Evolutionary conservation across 495 filamentous ascomycete species (phyloP).

Genomic region (Penicillium goetzii): DNA sequence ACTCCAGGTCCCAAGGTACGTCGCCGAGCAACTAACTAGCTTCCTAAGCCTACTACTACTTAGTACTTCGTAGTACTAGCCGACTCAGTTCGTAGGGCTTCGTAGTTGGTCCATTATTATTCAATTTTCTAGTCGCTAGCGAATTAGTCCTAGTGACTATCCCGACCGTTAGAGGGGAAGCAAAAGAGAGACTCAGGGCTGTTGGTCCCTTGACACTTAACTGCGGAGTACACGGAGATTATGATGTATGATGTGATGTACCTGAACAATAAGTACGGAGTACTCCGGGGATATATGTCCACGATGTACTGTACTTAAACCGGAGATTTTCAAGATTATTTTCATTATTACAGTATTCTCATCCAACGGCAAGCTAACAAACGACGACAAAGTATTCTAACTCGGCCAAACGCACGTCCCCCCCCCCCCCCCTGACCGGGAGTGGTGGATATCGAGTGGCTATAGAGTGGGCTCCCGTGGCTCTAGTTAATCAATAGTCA

Average conservation of each 20-base stretch:
- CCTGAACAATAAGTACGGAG: no score
- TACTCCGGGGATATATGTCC: no score
- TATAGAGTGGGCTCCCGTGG: slow-evolving; percentile 5
- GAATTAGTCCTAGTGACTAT: not conserved
- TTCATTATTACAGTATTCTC: not conserved
- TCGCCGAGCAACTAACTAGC: not conserved
- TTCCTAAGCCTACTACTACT: not conserved
- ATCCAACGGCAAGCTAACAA: not conserved
- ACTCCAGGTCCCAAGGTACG: not conserved
- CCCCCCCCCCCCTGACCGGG: not conserved
- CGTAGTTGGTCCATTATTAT: not conserved
- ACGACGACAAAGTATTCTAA: not conserved
- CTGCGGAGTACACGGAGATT: not conserved
- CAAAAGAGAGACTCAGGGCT: not conserved
- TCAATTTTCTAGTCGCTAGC: not conserved
- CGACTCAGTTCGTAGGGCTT: not conserved
- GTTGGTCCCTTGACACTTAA: not conserved
- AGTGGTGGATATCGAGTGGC: not conserved
- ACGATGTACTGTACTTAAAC: no score
- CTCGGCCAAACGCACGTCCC: not conserved
- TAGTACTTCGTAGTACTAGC: not conserved
- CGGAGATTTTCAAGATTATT: no score
- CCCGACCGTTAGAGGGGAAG: not conserved
- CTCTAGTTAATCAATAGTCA: slow-evolving; percentile 1
- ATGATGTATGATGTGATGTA: no score